Conservation (phyloP, 768 basidiomycete genomes). For the Xerocomus potaroensis region DNA sequence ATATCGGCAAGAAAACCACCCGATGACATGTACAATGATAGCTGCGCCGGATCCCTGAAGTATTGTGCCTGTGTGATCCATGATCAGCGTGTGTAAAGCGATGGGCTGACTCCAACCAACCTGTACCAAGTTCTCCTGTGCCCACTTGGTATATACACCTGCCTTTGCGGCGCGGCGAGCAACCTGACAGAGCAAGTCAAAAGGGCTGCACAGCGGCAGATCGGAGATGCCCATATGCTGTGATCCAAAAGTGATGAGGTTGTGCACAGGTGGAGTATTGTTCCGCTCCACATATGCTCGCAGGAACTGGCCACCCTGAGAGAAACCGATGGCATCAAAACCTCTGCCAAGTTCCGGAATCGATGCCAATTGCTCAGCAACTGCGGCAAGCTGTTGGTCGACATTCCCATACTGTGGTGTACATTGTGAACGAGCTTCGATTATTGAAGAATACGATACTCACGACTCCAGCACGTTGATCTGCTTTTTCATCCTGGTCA, state of each 20-base stretch:
- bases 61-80: slow-evolving; percentile 66
- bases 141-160: slow-evolving; percentile 73
- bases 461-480: slow-evolving; percentile 70
- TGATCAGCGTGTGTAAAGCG: slow-evolving; percentile 1
- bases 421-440: slow-evolving; percentile 2
- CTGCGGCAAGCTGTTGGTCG: slow-evolving; percentile 61
- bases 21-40: slow-evolving; percentile 52
- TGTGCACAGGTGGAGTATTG: slow-evolving; percentile 69
- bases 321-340: slow-evolving; percentile 86
- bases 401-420: slow-evolving; percentile 70
- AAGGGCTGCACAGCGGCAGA: slow-evolving; percentile 58
- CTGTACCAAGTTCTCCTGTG: slow-evolving; percentile 71
- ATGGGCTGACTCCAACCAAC: slow-evolving; percentile 31
- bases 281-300: slow-evolving; percentile 79
- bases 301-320: slow-evolving; percentile 86
- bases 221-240: slow-evolving; percentile 87
- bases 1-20: slow-evolving; percentile 70
- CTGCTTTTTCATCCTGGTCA: slow-evolving; percentile 55
- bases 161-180: slow-evolving; percentile 57
- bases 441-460: slow-evolving; percentile 32
- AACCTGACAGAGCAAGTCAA: slow-evolving; percentile 66
- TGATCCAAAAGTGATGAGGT: slow-evolving; percentile 83
- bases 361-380: slow-evolving; percentile 57
- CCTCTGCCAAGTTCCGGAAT: slow-evolving; percentile 64
- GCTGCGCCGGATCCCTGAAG: slow-evolving; percentile 66